Base-by-base conservation (phyloP, 805 yeast species). In the Barnettozyma wickerhamii region DNA sequence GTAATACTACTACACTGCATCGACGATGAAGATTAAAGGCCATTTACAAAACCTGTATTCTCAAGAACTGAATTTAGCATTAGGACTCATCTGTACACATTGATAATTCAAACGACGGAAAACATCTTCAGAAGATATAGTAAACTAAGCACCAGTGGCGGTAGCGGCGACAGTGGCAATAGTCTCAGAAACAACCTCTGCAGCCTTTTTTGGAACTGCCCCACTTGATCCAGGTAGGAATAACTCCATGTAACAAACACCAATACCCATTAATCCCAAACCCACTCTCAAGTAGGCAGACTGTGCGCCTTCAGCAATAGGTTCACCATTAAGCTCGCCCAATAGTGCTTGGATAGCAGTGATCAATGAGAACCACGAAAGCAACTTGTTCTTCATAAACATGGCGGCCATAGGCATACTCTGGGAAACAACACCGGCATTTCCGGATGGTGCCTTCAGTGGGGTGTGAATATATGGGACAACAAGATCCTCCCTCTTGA, bases 371-470 rank as follows among this genome's bases (percentile, higher is more conserved):
- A 79, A 62, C 84, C 84, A 75, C 26, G 76, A 65, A 51, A 73
- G 60, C 49, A 72, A 48, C 55, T 71, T 73, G 49, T 67, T 65
- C 50, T 59, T 73, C 74, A 79, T 68, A 60, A 79, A 78, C 78
- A 79, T 76, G 35, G 84, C 84, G 4, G 81, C 80, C 81, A 79
- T 75, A 24, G 84, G 84, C 63, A 79, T 71, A 14, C 81, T 67
- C 58, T 74, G 84, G 31, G 75, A 60, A 34, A 75, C 63, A 59
- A 74, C 65, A 10, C 70, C 65, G 1, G 72, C 56, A 7, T 72
- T 65, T 45, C 71, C 71, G n/a, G 65, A 51, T 23, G 74, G 64
- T 19, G 71, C 64, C 48, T 71, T 71, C 29, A 76, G 72, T 37
- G 75, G 70, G n/a, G 57, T 55, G 52, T 75, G 81, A 40, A 55